A percentile compares a stretch with the other conserved stretches of the same genome.
phyloP scores from a whole-genome alignment of 148 eudicot species.

The Heliamphora exappendiculata region DNA sequence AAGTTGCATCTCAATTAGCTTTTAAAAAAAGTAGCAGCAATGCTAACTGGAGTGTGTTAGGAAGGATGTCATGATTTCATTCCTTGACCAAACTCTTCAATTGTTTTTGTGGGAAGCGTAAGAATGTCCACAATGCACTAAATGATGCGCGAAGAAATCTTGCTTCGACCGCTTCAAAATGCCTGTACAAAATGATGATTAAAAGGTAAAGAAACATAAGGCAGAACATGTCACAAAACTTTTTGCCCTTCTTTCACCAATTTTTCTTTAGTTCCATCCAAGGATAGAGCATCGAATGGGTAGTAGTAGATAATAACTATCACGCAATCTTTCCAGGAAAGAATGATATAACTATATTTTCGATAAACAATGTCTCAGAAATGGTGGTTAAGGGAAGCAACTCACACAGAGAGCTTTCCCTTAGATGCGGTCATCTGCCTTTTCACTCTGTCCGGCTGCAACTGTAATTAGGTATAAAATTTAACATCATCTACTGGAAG shows the following conservation, averaged over 20 bases:
- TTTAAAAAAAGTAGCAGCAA: not conserved
- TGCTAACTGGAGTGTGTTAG: not conserved
- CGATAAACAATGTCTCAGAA: not conserved
- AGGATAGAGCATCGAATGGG: not conserved
- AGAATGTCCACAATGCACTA: conserved; percentile 79
- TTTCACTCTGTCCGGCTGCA: conserved; percentile 91
- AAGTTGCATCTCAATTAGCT: not conserved
- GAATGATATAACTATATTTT: not conserved
- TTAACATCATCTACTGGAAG: not conserved
- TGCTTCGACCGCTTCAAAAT: conserved; percentile 88
- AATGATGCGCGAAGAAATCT: conserved; percentile 93
- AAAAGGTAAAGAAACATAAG: not conserved
- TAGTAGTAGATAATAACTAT: not conserved
- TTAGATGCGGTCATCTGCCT: conserved; percentile 60
- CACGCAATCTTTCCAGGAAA: not conserved
- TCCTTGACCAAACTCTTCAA: conserved; percentile 63
- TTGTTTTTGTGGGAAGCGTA: conserved; percentile 72
- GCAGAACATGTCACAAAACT: not conserved
- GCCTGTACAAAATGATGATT: conserved; percentile 34
- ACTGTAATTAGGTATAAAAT: conserved; percentile 30
- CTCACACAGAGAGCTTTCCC: conserved; percentile 86
- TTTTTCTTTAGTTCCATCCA: not conserved
- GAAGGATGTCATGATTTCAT: conserved; percentile 18
- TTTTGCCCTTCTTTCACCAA: not conserved
- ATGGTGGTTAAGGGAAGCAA: conserved; percentile 2